Evolutionary conservation across 176 grass and related monocot species (phyloP).

Genomic region (Carex littledalei): DNA sequence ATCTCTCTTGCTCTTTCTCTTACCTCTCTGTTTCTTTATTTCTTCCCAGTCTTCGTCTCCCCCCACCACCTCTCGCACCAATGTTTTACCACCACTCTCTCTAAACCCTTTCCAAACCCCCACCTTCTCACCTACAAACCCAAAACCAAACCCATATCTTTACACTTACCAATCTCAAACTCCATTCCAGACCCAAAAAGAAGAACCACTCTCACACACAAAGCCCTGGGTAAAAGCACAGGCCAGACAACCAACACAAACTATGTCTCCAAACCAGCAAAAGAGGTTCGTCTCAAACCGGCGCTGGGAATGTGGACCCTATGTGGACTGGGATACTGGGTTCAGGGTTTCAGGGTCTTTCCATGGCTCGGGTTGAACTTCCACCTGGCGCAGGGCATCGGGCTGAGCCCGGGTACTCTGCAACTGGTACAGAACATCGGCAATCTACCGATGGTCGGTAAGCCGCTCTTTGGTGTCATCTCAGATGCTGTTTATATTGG

Average conservation of each 20-base stretch:
- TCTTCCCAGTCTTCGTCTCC: neutral
- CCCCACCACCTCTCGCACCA: neutral
- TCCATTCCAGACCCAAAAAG: constrained; percentile 13
- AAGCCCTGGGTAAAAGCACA: neutral
- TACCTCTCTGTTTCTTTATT: neutral
- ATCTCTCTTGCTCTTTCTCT: neutral
- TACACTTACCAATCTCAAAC: neutral
- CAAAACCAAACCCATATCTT: neutral
- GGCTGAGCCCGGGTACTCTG: constrained; percentile 45
- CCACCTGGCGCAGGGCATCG: constrained; percentile 51
- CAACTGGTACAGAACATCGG: constrained; percentile 67
- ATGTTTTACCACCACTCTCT: neutral
- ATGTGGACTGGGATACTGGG: constrained; percentile 76
- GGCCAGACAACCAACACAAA: neutral
- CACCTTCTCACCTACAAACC: constrained; percentile 7
- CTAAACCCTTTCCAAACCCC: constrained; percentile 6
- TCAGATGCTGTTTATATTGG: constrained; percentile 60
- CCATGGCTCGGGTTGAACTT: constrained; percentile 87
- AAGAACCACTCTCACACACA: neutral
- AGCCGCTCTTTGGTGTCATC: constrained; percentile 72
- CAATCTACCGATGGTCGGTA: constrained; percentile 65
- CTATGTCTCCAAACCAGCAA: neutral
- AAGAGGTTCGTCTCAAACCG: neutral
- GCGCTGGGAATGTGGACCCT: constrained; percentile 50
- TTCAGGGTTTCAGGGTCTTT: constrained; percentile 93